phyloP scores from a whole-genome alignment of 1,139 yeast genomes.

The Saccharomyces hybrid region DNA sequence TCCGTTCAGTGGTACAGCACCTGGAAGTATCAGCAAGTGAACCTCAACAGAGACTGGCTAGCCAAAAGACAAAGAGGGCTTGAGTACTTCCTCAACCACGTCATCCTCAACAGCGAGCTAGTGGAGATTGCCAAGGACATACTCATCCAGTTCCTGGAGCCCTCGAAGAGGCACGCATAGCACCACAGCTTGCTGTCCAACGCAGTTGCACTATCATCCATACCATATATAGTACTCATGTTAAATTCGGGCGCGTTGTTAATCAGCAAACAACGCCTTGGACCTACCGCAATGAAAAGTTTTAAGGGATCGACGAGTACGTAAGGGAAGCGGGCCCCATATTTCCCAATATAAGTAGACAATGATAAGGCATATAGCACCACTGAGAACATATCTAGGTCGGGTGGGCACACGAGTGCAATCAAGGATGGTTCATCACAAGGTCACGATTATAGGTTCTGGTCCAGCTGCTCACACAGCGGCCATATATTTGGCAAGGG shows the following conservation, averaged over 20 bases:
- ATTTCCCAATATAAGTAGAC: neutral
- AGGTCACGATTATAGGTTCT: conserved; percentile 88
- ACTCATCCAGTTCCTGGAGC: conserved; percentile 14
- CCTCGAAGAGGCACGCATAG: neutral
- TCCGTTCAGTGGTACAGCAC: conserved; percentile 27
- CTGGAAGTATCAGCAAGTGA: conserved; percentile 24
- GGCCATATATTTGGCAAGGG: conserved; percentile 91
- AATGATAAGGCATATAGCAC: neutral
- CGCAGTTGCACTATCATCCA: neutral
- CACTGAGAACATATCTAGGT: neutral
- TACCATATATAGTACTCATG: neutral
- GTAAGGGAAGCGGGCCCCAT: neutral
- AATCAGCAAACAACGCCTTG: neutral
- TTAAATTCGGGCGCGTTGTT: neutral
- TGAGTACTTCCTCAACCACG: conserved; percentile 25
- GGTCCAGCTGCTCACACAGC: conserved; percentile 99
- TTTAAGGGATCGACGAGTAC: neutral
- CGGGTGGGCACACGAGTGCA: neutral
- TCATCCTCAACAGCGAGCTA: conserved; percentile 19
- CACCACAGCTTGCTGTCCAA: neutral
- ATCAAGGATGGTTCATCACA: conserved; percentile 71
- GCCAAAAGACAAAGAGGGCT: conserved; percentile 26
- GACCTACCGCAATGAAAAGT: neutral
- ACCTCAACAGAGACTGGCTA: conserved; percentile 25
- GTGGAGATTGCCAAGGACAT: conserved; percentile 15